Percentiles rank a stretch among this genome's conserved stretches.
Evolutionary conservation across 169 alveolate genomes (phyloP).

Genomic region (Pseudocohnilembus persalinus): DNA sequence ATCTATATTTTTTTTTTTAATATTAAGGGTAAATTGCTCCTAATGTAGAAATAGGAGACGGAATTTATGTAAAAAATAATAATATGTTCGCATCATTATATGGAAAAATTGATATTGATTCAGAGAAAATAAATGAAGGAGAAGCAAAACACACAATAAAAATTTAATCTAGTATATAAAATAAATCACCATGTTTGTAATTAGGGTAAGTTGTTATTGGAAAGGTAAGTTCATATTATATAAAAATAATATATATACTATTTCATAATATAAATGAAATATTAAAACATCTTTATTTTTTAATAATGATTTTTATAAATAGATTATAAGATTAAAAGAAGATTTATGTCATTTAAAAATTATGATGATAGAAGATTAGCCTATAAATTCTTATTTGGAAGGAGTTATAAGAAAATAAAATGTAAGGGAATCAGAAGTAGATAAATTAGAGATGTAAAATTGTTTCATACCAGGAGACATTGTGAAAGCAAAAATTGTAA

Average conservation of each 20-base stretch:
- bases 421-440: conserved; percentile 56
- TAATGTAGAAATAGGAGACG: conserved; percentile 13
- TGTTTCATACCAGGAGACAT: conserved; percentile 70
- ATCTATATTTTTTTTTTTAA: too few species aligned
- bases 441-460: conserved; percentile 38
- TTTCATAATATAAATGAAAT: background rate
- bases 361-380: conserved; percentile 14
- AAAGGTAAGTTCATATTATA: background rate
- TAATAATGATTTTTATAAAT: too few species aligned
- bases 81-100: conserved; percentile 25
- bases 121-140: background rate
- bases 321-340: conserved; percentile 8
- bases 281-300: too few species aligned
- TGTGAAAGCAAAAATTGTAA: conserved; percentile 52
- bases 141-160: conserved; percentile 1
- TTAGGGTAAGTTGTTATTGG: conserved; percentile 21
- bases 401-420: conserved; percentile 60
- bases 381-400: conserved; percentile 20
- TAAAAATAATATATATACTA: too few species aligned
- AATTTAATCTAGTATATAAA: background rate
- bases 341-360: conserved; percentile 32
- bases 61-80: conserved; percentile 5
- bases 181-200: conserved; percentile 8
- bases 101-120: conserved; percentile 8
- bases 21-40: background rate